Evolutionary conservation across 495 filamentous ascomycete genomes (phyloP).

Genomic region (Geopyxis carbonaria): DNA sequence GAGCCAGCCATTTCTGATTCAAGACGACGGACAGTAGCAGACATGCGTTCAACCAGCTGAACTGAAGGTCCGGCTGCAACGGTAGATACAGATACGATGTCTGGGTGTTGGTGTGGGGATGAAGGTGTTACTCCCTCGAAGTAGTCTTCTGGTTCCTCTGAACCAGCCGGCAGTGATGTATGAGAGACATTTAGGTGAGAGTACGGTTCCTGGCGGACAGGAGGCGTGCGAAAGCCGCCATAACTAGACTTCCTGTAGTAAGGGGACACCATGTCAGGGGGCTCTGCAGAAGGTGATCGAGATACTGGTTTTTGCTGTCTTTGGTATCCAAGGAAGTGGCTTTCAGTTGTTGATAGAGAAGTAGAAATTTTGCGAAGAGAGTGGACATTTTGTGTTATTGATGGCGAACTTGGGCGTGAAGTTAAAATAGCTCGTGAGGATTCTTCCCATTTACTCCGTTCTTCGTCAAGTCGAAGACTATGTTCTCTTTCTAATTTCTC

Average conservation of each 20-base stretch:
- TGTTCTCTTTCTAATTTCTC: conserved; percentile 46
- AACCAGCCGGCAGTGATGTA: neutral
- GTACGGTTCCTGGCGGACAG: neutral
- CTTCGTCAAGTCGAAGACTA: conserved; percentile 48
- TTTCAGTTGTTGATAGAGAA: conserved; percentile 22
- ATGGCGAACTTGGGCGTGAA: no score
- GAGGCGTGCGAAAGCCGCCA: conserved; percentile 2
- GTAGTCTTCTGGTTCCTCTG: conserved; percentile 40
- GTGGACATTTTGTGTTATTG: conserved; percentile 12
- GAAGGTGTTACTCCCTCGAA: conserved; percentile 41
- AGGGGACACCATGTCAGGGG: no score
- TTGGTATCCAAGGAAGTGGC: conserved; percentile 25
- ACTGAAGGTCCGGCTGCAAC: conserved; percentile 81
- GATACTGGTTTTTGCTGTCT: conserved; percentile 29
- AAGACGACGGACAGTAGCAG: conserved; percentile 70
- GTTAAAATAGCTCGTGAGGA: no score
- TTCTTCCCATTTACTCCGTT: conserved; percentile 58
- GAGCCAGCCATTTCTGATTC: conserved; percentile 77
- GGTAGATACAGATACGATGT: conserved; percentile 78
- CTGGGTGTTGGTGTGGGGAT: conserved; percentile 44
- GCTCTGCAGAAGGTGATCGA: conserved; percentile 32
- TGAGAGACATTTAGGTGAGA: conserved; percentile 1
- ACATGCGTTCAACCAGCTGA: conserved; percentile 93
- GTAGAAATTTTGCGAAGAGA: no score
- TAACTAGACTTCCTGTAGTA: no score